Conservation (phyloP, 305 asterid species). For the Petunia hybrid region DNA sequence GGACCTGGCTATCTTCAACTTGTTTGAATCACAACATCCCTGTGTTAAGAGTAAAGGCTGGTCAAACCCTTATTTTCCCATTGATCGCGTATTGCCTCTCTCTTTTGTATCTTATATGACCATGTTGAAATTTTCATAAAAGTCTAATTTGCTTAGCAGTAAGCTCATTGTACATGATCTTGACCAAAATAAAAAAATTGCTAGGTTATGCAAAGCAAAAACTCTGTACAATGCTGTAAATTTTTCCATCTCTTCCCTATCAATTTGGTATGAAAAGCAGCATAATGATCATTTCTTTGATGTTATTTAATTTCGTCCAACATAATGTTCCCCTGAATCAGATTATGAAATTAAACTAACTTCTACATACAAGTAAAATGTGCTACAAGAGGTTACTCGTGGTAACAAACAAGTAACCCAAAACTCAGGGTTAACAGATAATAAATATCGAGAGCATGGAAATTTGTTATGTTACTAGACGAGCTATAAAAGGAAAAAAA, state of each 20-base stretch:
- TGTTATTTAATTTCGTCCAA: background rate
- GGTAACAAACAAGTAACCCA: background rate
- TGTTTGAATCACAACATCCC: background rate
- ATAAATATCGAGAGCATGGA: background rate
- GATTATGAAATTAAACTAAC: background rate
- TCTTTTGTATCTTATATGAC: background rate
- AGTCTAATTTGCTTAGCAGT: background rate
- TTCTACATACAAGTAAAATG: background rate
- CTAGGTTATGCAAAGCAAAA: background rate
- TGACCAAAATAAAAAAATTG: background rate
- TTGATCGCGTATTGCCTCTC: background rate
- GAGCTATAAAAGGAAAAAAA: background rate
- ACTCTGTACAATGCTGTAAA: background rate
- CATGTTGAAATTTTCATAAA: background rate
- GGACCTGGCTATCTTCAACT: background rate
- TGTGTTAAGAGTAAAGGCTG: background rate
- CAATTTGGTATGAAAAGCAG: background rate
- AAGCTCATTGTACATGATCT: background rate
- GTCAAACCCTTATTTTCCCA: background rate
- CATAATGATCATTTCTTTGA: background rate
- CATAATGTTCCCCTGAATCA: background rate
- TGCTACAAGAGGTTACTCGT: background rate
- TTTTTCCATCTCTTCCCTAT: background rate
- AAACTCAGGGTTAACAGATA: slow-evolving; percentile 3
- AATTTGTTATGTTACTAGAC: background rate